These are phyloP conservation scores for Kazachstania martiniae DNA, from an alignment of 805 yeast species.

Conservation along the genomic window DNA sequence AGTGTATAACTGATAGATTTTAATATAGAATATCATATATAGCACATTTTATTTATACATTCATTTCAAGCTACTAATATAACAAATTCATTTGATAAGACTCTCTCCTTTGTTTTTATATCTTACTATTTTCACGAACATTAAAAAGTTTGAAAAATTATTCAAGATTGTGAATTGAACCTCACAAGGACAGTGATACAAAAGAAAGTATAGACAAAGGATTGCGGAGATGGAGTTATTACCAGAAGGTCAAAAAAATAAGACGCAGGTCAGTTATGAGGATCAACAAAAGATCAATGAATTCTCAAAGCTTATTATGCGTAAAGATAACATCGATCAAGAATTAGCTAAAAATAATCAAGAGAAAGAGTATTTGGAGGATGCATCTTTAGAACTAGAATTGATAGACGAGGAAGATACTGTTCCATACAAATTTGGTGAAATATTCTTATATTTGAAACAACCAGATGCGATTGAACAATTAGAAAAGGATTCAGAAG, in stretches of 20 bases:
- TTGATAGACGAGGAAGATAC: slow-evolving; percentile 67
- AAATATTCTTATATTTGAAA: slow-evolving; percentile 55
- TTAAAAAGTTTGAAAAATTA: too few relatives aligned
- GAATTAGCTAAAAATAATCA: slow-evolving; percentile 40
- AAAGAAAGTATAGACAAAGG: not conserved
- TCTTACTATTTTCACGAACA: too few relatives aligned
- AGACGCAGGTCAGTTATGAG: slow-evolving; percentile 34
- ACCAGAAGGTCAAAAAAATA: slow-evolving; percentile 34
- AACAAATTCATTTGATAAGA: not conserved
- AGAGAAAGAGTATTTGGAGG: slow-evolving; percentile 84
- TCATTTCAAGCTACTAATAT: not conserved
- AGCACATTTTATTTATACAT: too few relatives aligned
- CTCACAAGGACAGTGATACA: too few relatives aligned
- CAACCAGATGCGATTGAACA: slow-evolving; percentile 57
- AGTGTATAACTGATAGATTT: too few relatives aligned
- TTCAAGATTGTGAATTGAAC: too few relatives aligned
- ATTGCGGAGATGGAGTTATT: slow-evolving; percentile 19
- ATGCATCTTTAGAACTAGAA: slow-evolving; percentile 75
- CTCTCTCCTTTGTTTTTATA: too few relatives aligned
- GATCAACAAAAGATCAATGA: slow-evolving; percentile 86
- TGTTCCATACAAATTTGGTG: slow-evolving; percentile 74
- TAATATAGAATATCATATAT: too few relatives aligned
- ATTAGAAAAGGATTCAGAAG: slow-evolving; percentile 52
- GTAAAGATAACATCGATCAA: slow-evolving; percentile 47
- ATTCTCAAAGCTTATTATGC: slow-evolving; percentile 72